Base-by-base conservation (phyloP, 2,329 filamentous ascomycete species). In the Claviceps africana region DNA sequence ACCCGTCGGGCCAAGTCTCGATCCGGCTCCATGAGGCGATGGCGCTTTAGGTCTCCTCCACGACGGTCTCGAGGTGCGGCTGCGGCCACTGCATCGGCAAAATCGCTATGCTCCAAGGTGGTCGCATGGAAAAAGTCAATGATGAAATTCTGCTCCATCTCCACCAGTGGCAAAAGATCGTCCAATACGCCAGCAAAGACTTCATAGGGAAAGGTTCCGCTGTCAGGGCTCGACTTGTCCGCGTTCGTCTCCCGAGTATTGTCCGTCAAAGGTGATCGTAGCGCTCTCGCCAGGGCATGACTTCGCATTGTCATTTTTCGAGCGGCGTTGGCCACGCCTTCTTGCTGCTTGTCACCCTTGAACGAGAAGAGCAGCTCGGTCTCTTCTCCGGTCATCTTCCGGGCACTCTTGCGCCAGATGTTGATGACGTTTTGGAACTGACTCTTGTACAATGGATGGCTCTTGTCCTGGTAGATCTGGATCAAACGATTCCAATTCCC, bases 71-170 rank as follows among this genome's bases (percentile, higher is more conserved):
- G 78, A 7, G 89, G 88, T 25, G 77, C 70, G 2, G 74, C 74
- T 2, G 78, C 75, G 21, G 78, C 74, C 19, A 96, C 84, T 2
- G 84, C 78, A 57, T 97, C 93, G 1, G 85, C 77, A 63, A 96
- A 97, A 63, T 96, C 90, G 17, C 79, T 70, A 37, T 82, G 83
- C 60, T 89, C 84, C 30, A 91, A 74, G 2, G 88, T 94, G n/a
- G 85, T 87, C 28, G 93, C 81, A 60, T 97, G 91, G 76, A 97
- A 97, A 66, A 96, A 93, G 59, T 95, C 88, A n/a, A 95, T 83
- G 48, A 96, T 75, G 64, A 97, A 98, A 64, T 96, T 97, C 65
- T 98, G 91, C 68, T 98, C 93, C 65, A 91, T 90, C 59, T 88
- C 83, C 54, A 96, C 82, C 52, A 95, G 76, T 6, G 85, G 87